phyloP scores from a whole-genome alignment of 208 protist genomes.

The Trypanosoma conorhini region DNA sequence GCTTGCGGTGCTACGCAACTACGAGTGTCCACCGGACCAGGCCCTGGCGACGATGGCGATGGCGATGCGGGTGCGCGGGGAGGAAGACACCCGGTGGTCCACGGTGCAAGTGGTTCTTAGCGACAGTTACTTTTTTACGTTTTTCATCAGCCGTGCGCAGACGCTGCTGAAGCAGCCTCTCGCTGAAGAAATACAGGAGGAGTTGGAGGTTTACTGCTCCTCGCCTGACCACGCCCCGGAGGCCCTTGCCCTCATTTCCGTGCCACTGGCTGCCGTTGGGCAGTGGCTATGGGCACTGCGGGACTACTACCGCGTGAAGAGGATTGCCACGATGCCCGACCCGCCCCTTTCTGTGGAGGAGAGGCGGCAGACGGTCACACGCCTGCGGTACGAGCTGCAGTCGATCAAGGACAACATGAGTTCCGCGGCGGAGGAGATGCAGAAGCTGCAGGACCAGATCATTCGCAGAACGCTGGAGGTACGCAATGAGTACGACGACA shows the following conservation, averaged over 20 bases:
- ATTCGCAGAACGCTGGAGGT: conserved; percentile 42
- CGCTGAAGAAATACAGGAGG: conserved; percentile 36
- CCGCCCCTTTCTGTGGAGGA: conserved; percentile 20
- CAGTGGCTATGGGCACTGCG: conserved; percentile 64
- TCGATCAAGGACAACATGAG: conserved; percentile 43
- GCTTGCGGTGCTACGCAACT: conserved; percentile 60
- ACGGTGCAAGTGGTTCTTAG: conserved; percentile 70
- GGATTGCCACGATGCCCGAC: conserved; percentile 38
- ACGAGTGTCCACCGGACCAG: conserved; percentile 55
- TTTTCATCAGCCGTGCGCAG: conserved; percentile 68
- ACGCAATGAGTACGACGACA: conserved; percentile 69
- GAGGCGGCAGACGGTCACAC: conserved; percentile 17
- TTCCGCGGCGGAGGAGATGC: conserved; percentile 37
- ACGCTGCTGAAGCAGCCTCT: conserved; percentile 48
- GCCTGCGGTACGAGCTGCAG: conserved; percentile 56
- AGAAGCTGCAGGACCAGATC: conserved; percentile 35
- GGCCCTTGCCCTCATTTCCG: conserved; percentile 42
- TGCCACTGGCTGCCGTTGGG: conserved; percentile 59
- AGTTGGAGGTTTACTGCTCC: conserved; percentile 58
- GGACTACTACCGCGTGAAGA: conserved; percentile 59
- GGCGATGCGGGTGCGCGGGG: conserved; percentile 60
- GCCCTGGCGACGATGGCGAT: conserved; percentile 71
- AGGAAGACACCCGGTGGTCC: conserved; percentile 43
- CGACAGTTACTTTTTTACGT: conserved; percentile 70
- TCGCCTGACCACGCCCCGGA: conserved; percentile 46